Conservation (phyloP, 2,329 filamentous ascomycete genomes). For the Parasarocladium wereldwijsianum region DNA sequence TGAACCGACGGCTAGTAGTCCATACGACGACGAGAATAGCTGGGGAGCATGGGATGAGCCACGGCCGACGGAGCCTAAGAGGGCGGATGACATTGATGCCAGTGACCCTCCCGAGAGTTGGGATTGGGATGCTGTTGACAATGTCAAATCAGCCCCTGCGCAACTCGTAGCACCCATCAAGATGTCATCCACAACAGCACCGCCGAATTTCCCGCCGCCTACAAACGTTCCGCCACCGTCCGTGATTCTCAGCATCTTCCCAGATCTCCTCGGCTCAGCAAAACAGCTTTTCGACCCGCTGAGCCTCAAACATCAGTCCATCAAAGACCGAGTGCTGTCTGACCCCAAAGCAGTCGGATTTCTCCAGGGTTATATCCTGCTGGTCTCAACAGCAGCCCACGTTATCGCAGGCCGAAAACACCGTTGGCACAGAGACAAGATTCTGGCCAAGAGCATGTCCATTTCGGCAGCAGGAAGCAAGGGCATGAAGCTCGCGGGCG, state of each 20-base stretch:
- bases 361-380: conserved; percentile 45
- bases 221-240: conserved; percentile 84
- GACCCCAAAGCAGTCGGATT: conserved; percentile 48
- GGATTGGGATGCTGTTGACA: conserved; percentile 34
- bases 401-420: conserved; percentile 73
- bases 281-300: conserved; percentile 53
- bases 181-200: conserved; percentile 2
- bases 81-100: conserved; percentile 7
- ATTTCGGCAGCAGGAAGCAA: conserved; percentile 65
- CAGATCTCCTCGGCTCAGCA: conserved; percentile 52
- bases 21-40: conserved; percentile 21
- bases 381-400: conserved; percentile 57
- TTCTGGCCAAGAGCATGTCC: conserved; percentile 74
- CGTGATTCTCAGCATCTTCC: conserved; percentile 64
- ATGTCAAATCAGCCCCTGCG: conserved; percentile 11
- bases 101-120: conserved; percentile 20
- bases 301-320: conserved; percentile 37
- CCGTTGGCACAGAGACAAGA: conserved; percentile 81
- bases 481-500: conserved; percentile 79
- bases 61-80: conserved; percentile 12
- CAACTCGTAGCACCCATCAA: conserved; percentile 5
- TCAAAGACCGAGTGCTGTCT: conserved; percentile 48
- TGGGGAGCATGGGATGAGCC: conserved; percentile 39
- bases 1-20: background rate
- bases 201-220: conserved; percentile 41